Evolutionary conservation across 108 stramenopile genomes (phyloP).

Genomic region (Skeletonema grethae): DNA sequence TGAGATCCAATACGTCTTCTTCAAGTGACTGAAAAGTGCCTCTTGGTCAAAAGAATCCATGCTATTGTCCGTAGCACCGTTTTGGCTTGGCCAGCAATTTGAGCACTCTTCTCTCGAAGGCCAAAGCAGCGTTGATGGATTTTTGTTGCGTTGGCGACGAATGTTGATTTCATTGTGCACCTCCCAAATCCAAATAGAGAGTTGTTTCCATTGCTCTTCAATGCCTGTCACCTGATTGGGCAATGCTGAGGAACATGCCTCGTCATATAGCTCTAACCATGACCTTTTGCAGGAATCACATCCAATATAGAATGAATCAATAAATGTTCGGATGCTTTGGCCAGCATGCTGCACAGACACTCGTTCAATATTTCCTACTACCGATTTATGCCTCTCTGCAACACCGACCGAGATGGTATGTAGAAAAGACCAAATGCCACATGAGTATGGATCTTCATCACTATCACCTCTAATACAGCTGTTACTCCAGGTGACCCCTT

Average conservation of each 20-base stretch:
- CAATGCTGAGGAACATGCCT: constrained; percentile 17
- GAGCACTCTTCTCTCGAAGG: constrained; percentile 39
- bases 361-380: constrained; percentile 44
- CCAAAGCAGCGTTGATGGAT: constrained; percentile 28
- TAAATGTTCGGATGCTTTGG: constrained; percentile 42
- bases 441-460: constrained; percentile 36
- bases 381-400: constrained; percentile 49
- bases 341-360: constrained; percentile 36
- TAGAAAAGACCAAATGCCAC: constrained; percentile 55
- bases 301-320: constrained; percentile 33
- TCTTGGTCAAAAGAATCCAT: constrained; percentile 40
- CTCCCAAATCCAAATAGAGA: constrained; percentile 52
- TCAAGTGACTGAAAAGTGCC: constrained; percentile 31
- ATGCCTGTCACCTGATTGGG: constrained; percentile 10
- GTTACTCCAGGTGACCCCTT: constrained; percentile 20
- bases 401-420: constrained; percentile 54
- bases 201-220: constrained; percentile 28
- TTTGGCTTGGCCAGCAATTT: constrained; percentile 37
- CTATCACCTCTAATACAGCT: constrained; percentile 24
- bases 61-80: background rate
- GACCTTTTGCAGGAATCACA: constrained; percentile 29
- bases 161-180: constrained; percentile 47
- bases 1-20: constrained; percentile 38
- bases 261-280: constrained; percentile 34
- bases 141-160: constrained; percentile 19